Percentiles rank a stretch among this genome's conserved stretches.
Evolutionary conservation across 495 filamentous ascomycete genomes (phyloP).

Genomic region (Penicillium coprophilum): DNA sequence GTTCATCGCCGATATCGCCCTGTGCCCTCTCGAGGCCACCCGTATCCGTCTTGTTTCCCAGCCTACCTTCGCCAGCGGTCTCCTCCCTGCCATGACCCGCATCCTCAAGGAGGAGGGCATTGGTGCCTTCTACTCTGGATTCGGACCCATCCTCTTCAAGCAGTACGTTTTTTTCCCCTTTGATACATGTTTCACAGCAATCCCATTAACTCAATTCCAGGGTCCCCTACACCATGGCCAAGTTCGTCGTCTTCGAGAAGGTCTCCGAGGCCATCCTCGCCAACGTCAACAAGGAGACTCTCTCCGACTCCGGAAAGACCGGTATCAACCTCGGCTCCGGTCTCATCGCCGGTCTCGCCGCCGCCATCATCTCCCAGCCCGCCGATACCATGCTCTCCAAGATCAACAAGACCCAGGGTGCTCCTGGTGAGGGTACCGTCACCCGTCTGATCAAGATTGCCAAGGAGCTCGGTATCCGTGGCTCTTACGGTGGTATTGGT

Average conservation of each 20-base stretch:
- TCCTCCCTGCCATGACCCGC: slow-evolving; percentile 80
- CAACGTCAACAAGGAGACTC: slow-evolving; percentile 69
- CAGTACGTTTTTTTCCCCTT: slow-evolving; percentile 60
- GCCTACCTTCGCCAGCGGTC: slow-evolving; percentile 80
- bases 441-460: slow-evolving; percentile 92
- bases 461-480: slow-evolving; percentile 87
- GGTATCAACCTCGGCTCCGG: slow-evolving; percentile 90
- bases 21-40: slow-evolving; percentile 91
- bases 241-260: slow-evolving; percentile 99
- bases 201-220: slow-evolving; percentile 43
- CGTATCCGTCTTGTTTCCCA: slow-evolving; percentile 93
- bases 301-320: slow-evolving; percentile 76
- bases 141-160: slow-evolving; percentile 93
- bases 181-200: neutral
- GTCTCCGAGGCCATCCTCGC: slow-evolving; percentile 77
- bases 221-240: slow-evolving; percentile 99
- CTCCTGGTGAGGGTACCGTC: slow-evolving; percentile 91
- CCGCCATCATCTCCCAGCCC: slow-evolving; percentile 93
- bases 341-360: slow-evolving; percentile 96
- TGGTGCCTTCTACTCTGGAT: slow-evolving; percentile 91
- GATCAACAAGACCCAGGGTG: slow-evolving; percentile 99
- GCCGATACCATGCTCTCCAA: slow-evolving; percentile 99
- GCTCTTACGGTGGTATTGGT: slow-evolving; percentile 88
- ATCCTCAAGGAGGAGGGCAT: slow-evolving; percentile 82
- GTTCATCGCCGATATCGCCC: slow-evolving; percentile 92